Percentiles rank a stretch among this genome's conserved stretches.
Evolutionary conservation across 1,284 basidiomycete species (phyloP).

Genomic region (Leccinum olivaceoglutinosum): DNA sequence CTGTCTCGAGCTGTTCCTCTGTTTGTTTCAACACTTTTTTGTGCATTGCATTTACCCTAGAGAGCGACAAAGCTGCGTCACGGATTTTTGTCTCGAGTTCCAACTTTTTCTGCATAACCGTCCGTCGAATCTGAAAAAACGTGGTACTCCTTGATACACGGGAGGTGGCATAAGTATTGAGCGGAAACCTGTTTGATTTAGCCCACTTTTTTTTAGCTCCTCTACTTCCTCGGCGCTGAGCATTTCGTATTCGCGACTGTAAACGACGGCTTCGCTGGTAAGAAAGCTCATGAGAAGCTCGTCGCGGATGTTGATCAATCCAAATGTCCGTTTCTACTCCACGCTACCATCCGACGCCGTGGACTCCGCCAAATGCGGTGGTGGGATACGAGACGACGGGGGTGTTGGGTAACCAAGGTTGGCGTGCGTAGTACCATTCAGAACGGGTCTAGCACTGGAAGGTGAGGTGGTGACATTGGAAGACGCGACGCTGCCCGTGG

Average conservation of each 20-base stretch:
- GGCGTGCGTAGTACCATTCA: constrained; percentile 11
- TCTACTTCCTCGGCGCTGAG: constrained; percentile 85
- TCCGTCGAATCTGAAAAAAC: constrained; percentile 54
- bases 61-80: constrained; percentile 68
- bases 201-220: constrained; percentile 78
- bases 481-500: constrained; percentile 21
- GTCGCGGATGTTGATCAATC: constrained; percentile 52
- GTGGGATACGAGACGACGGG: constrained; percentile 33
- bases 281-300: constrained; percentile 79
- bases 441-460: constrained; percentile 23
- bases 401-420: constrained; percentile 33
- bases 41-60: constrained; percentile 58
- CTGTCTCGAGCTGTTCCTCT: constrained; percentile 63
- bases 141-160: constrained; percentile 55
- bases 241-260: constrained; percentile 71
- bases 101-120: constrained; percentile 63
- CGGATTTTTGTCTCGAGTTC: constrained; percentile 75
- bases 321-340: constrained; percentile 39
- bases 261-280: constrained; percentile 82
- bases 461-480: constrained; percentile 24
- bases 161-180: constrained; percentile 1
- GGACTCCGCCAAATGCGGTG: constrained; percentile 21
- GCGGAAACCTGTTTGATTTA: not conserved
- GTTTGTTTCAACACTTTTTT: constrained; percentile 60
- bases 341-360: constrained; percentile 31